Base-by-base conservation (phyloP, 768 basidiomycete species). In the Amyloporia xantha region DNA sequence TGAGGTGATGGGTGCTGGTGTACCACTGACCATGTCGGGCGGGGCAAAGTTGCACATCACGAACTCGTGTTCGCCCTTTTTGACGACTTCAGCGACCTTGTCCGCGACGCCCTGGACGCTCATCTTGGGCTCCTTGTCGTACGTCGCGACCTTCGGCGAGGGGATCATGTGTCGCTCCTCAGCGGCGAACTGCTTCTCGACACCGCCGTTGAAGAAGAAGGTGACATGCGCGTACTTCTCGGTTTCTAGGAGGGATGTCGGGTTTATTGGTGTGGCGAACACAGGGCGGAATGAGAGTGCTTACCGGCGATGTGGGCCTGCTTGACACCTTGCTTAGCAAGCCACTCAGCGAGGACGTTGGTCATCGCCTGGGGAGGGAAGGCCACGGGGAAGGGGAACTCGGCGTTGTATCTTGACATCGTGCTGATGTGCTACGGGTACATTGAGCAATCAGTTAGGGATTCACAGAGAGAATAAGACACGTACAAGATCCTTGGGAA, bases 11-110 rank as follows among this genome's bases (percentile, higher is more conserved):
- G 43, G 26, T 37, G 62, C 68, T 17, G n/a, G 19, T 15, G 15
- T 25, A 24, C 20, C 9, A 27, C 49, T 42, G 33, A 85, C 93
- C 93, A 96, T 95, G 62, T 97, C 93, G 3, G 93, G 93, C 28
- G 93, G 93, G 3, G 93, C 93, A 66, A 95, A 96, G 70, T 95
- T 96, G 73, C 91, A 95, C 92, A 96, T 96, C 50, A 96, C 79
- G 61, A 96, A 96, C 38, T 94, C 87, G 60, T 89, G 77, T 40
- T 82, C 73, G 48, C 73, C 68, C 57, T 71, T 71, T 60, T 75
- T 76, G 54, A 97, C 77, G 6, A 92, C 75, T 66, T 91, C 84
- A 1, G 89, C 88, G n/a, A 96, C 92, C 66, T 90, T 91, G 59
- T 92, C 87, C 0, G 91, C 93, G 15, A 97, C 93, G 33, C 71